These are phyloP conservation scores for Hymenoscyphus albidus DNA, from an alignment of 2,329 filamentous ascomycete species.

Conservation along the genomic window DNA sequence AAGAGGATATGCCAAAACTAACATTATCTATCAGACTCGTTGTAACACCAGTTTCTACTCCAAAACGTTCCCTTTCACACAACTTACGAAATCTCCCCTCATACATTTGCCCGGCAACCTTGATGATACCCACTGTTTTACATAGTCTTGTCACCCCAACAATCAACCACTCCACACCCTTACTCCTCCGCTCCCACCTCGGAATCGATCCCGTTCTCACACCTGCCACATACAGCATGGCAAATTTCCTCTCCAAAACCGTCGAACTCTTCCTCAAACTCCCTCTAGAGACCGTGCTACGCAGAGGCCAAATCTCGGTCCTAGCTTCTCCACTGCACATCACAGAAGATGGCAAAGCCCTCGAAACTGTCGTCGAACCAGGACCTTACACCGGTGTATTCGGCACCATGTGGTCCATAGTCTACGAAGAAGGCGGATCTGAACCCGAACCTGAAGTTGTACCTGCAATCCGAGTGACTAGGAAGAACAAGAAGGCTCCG, in stretches of 20 bases:
- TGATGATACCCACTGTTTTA: slow-evolving; percentile 80
- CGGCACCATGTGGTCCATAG: slow-evolving; percentile 87
- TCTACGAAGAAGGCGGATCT: slow-evolving; percentile 68
- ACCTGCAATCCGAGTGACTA: background rate
- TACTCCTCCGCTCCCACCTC: slow-evolving; percentile 81
- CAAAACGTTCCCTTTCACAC: slow-evolving; percentile 69
- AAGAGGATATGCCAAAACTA: background rate
- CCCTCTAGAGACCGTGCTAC: slow-evolving; percentile 85
- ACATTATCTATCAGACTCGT: slow-evolving; percentile 60
- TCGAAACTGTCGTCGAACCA: slow-evolving; percentile 74
- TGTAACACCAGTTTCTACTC: slow-evolving; percentile 72
- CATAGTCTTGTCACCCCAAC: slow-evolving; percentile 82
- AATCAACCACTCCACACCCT: slow-evolving; percentile 75
- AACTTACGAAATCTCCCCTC: slow-evolving; percentile 76
- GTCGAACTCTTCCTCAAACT: slow-evolving; percentile 81
- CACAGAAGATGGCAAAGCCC: slow-evolving; percentile 28
- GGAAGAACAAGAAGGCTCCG: slow-evolving; percentile 11
- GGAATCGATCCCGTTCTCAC: slow-evolving; percentile 77
- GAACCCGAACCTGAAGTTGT: slow-evolving; percentile 6
- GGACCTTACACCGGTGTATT: slow-evolving; percentile 81
- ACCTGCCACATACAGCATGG: slow-evolving; percentile 75
- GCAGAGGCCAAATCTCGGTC: slow-evolving; percentile 79
- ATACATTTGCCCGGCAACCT: slow-evolving; percentile 64
- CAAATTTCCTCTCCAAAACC: slow-evolving; percentile 76
- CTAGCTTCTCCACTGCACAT: slow-evolving; percentile 39